phyloP scores from a whole-genome alignment of 2,329 filamentous ascomycete genomes.

The Gremmenia infestans region DNA sequence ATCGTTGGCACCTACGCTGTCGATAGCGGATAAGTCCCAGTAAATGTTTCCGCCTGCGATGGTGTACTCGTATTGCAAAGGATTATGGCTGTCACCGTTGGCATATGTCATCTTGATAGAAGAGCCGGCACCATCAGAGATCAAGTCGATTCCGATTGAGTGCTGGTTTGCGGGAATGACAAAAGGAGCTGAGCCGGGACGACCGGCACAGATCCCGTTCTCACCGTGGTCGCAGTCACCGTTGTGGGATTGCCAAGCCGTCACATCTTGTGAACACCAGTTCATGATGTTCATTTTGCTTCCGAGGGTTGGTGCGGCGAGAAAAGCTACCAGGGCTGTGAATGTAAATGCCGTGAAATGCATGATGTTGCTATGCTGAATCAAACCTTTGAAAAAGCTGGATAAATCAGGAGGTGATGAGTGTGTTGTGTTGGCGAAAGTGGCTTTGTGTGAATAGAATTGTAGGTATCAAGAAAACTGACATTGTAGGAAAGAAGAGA shows the following conservation, averaged over 20 bases:
- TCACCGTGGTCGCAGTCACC: constrained; percentile 4
- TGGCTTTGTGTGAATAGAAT: too few relatives aligned
- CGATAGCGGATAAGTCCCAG: constrained; percentile 11
- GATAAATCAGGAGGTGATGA: too few relatives aligned
- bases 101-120: constrained; percentile 4
- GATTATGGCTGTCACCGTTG: background rate
- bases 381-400: too few relatives aligned
- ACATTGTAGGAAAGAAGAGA: too few relatives aligned
- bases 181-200: background rate
- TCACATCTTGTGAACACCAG: background rate
- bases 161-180: background rate
- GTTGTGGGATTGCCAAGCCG: constrained; percentile 1
- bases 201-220: background rate
- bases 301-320: too few relatives aligned
- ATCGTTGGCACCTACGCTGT: constrained; percentile 3
- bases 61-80: constrained; percentile 13
- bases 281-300: too few relatives aligned
- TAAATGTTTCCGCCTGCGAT: background rate
- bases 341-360: too few relatives aligned
- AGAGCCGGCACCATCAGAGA: constrained; percentile 1
- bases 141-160: background rate
- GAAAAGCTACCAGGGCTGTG: too few relatives aligned
- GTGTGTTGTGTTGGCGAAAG: too few relatives aligned
- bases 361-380: too few relatives aligned
- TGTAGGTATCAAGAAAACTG: too few relatives aligned